Percentiles rank a stretch among this genome's conserved stretches.
Evolutionary conservation across 2,329 filamentous ascomycete species (phyloP).

Genomic region (Hortaea sp.): DNA sequence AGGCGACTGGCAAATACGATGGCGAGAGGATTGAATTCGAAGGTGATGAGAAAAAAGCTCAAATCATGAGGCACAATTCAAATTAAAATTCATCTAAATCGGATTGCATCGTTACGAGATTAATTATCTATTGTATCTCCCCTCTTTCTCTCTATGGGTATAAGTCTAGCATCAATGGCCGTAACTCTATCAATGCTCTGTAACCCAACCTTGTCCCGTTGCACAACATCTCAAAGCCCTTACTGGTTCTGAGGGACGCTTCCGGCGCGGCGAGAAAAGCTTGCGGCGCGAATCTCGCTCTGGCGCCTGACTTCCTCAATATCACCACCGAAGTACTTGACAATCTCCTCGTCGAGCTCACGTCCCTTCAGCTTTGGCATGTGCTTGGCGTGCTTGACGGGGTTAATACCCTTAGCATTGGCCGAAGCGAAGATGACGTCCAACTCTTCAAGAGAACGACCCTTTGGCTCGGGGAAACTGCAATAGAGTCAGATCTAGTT

Average conservation of each 20-base stretch:
- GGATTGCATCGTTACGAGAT: no score
- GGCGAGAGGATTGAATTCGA: constrained; percentile 35
- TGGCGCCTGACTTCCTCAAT: background rate
- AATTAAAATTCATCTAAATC: no score
- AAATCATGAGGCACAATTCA: no score
- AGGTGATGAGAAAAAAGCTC: background rate
- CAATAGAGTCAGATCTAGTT: constrained; percentile 33
- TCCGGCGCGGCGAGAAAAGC: background rate
- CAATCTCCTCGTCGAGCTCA: background rate
- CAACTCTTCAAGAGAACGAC: constrained; percentile 50
- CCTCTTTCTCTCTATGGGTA: no score
- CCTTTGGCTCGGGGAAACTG: constrained; percentile 21
- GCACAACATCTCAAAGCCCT: no score
- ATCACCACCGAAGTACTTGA: background rate
- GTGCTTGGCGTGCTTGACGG: background rate
- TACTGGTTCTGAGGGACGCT: no score
- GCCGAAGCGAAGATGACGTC: constrained; percentile 29
- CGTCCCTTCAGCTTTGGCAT: background rate
- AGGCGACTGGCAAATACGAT: constrained; percentile 49
- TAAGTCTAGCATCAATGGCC: no score
- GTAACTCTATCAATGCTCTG: no score
- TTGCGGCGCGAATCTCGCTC: background rate
- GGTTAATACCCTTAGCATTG: background rate
- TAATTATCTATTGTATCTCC: no score
- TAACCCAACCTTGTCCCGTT: no score